Conservation (phyloP, 2,329 filamentous ascomycete species). For the Paraphoma sp. region DNA sequence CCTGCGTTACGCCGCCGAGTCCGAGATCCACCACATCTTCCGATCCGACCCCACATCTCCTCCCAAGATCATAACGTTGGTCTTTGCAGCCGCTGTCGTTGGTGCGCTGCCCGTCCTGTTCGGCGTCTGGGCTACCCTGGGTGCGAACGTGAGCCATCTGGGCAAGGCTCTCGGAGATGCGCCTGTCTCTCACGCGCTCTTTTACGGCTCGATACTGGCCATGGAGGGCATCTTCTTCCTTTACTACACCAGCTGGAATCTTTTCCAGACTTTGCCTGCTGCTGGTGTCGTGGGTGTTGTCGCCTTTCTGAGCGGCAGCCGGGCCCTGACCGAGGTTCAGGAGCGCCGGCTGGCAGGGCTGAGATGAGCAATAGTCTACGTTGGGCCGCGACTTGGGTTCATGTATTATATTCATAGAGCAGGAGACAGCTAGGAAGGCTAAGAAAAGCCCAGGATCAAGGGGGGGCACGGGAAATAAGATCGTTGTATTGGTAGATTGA, state of each 20-base stretch:
- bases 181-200: constrained; percentile 81
- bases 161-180: constrained; percentile 75
- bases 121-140: constrained; percentile 76
- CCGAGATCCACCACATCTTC: constrained; percentile 93
- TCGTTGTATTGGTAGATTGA: neutral
- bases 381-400: neutral
- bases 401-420: neutral
- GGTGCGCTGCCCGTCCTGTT: constrained; percentile 77
- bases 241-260: constrained; percentile 90
- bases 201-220: constrained; percentile 84
- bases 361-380: constrained; percentile 50
- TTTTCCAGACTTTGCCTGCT: constrained; percentile 86
- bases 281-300: constrained; percentile 71
- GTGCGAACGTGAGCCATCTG: constrained; percentile 82
- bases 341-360: constrained; percentile 79
- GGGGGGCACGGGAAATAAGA: neutral
- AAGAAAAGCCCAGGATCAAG: neutral
- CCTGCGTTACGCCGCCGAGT: constrained; percentile 81
- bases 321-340: constrained; percentile 92
- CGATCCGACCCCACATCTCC: constrained; percentile 79
- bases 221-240: constrained; percentile 94
- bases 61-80: constrained; percentile 76
- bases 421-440: neutral
- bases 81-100: constrained; percentile 76
- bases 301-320: constrained; percentile 84